These are phyloP conservation scores for Penicillium simplicissimum DNA, from an alignment of 495 filamentous ascomycete species.

Conservation along the genomic window DNA sequence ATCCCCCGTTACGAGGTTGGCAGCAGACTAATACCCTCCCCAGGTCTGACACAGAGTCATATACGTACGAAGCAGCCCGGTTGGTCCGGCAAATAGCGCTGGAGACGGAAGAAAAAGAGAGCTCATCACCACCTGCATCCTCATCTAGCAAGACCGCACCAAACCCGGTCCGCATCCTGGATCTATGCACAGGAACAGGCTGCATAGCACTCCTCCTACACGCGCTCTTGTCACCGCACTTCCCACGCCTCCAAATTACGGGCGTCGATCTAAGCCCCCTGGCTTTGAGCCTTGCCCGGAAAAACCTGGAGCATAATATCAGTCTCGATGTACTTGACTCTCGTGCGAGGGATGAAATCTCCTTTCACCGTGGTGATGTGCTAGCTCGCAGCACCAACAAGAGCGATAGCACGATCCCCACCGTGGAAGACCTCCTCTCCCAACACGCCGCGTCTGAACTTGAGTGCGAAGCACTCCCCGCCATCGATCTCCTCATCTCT, in stretches of 20 bases:
- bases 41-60: constrained; percentile 72
- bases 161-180: constrained; percentile 60
- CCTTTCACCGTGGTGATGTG: constrained; percentile 57
- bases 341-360: constrained; percentile 39
- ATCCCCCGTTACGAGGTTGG: too few species aligned
- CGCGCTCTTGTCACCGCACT: constrained; percentile 47
- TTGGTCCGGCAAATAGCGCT: constrained; percentile 34
- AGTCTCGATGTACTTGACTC: constrained; percentile 24
- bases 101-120: not conserved
- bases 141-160: not conserved
- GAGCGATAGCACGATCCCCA: not conserved
- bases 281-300: constrained; percentile 61
- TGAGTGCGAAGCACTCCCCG: not conserved
- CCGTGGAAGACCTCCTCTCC: constrained; percentile 17
- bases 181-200: constrained; percentile 88
- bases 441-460: constrained; percentile 3
- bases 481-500: constrained; percentile 72
- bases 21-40: too few species aligned
- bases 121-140: not conserved
- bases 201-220: constrained; percentile 81
- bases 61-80: constrained; percentile 56
- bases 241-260: constrained; percentile 36
- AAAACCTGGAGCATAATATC: constrained; percentile 61
- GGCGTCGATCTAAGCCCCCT: constrained; percentile 41
- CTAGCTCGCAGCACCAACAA: constrained; percentile 31